Conservation (phyloP, 139 green algal genomes). For the Asterochloris sp. region DNA sequence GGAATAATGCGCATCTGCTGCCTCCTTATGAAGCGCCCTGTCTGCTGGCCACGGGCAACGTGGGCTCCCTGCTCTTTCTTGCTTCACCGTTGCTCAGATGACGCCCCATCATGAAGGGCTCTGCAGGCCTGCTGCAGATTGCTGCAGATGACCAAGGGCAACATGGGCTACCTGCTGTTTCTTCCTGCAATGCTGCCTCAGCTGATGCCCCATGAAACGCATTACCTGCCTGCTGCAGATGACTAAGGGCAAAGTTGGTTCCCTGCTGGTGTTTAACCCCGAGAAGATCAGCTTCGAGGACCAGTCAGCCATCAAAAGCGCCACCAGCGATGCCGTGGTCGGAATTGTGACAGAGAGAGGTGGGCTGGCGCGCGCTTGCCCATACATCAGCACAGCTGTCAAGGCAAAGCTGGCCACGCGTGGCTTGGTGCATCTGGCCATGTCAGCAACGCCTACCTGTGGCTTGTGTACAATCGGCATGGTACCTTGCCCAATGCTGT, state of each 20-base stretch:
- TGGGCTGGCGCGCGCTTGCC: neutral
- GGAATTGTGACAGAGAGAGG: conserved; percentile 61
- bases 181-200: neutral
- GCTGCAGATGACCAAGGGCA: neutral
- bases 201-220: neutral
- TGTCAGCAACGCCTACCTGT: neutral
- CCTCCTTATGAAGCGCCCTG: too few species aligned
- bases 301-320: conserved; percentile 12
- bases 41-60: neutral
- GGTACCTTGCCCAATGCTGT: neutral
- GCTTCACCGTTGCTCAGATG: neutral
- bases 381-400: neutral
- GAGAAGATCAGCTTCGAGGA: conserved; percentile 31
- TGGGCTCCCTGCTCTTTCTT: neutral
- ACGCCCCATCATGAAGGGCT: neutral
- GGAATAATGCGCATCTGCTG: too few species aligned
- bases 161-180: neutral
- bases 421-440: too few species aligned
- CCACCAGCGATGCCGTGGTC: conserved; percentile 41
- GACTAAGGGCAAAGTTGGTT: conserved; percentile 57
- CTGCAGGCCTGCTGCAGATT: neutral
- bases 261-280: conserved; percentile 53
- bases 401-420: neutral
- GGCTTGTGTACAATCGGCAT: neutral
- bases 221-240: conserved; percentile 32